Evolutionary conservation across 164 flowering plant species (phyloP), one percentile per base, ranked within the genome.

Genomic region (Piper betle): DNA sequence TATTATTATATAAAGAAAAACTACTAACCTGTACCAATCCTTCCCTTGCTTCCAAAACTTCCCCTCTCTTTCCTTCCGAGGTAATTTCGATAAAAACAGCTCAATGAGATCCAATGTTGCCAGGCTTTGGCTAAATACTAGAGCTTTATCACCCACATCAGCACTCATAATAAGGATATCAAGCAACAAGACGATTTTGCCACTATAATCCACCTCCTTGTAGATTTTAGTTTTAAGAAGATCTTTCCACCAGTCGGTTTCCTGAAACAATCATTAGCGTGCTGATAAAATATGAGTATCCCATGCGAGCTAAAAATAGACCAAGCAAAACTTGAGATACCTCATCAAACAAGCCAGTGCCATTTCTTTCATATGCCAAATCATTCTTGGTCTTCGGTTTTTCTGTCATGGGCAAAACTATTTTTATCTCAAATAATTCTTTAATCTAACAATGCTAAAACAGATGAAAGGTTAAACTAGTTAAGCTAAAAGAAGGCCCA

Each of bases 51-150:
- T 86, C 99, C 99, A 93, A 63, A 62, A 78, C 72, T 90, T 93
- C 62, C 86, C 87, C 15, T 66, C 70, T 62, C 78, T 82, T 43
- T 80, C 83, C 20, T 62, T 73, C 54, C 86, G 83, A 55, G 82
- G 81, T 61, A 90, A 66, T 71, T 72, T 90, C 60, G 97, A 77
- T 55, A 93, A 92, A 77, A 82, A 90, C 8, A 64, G 57, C 71
- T 93, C 97, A 56, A 93, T 88, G n/a, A 93, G 84, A 78, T 93
- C 99, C 39, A 93, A 82, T 39, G 99, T 90, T 39, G 81, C 60
- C 68, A 93, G 75, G 71, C 94, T 88, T 79, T 93, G 97, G 77
- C 99, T 93, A 66, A 93, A 93, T 60, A 93, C 87, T 69, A 93
- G 73, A 53, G 82, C 85, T 73, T 93, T 93, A 57, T 93, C 99